Base-by-base conservation (phyloP, 202 grass and related monocot genomes). In the Zizania palustris region DNA sequence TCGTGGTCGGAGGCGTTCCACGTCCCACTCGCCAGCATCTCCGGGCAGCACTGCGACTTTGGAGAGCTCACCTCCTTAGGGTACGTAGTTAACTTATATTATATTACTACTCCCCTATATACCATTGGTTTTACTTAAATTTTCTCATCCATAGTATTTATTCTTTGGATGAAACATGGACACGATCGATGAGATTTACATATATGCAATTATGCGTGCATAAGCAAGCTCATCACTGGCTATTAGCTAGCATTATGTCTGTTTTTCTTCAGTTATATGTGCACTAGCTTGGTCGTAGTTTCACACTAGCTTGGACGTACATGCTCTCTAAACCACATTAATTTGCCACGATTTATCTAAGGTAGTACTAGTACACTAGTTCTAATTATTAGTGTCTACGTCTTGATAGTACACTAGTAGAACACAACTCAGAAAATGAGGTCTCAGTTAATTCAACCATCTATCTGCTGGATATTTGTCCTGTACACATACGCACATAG, bases 1-100 rank as follows among this genome's bases (percentile, higher is more conserved):
- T 97, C 91, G 16, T 97, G 94, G 94, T 97, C 91, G 3, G 94
- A 97, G 79, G 91, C 94, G 1, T 97, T 91, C 88, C 94, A 97
- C 82, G 76, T 93, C 67, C 84, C 86, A 20, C 84, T 92, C 51
- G 86, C 69, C 33, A 85, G 73, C 64, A 87, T 93, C 73, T 76
- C 87, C 38, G 56, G 62, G 3, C 14, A 72, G 9, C 73, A 33
- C 72, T 90, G 83, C 73, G 62, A 83, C 81, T 79, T 78, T 77
- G 84, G 84, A 40, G 78, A 93, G 36, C 78, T 83, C 73, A 44
- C 2, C 73, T 74, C 45, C 28, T 28, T 28, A 28, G 28, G 28
- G 28, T 28, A 28, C 28, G 28, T n/a, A n/a, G n/a, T n/a, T n/a
- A n/a, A n/a, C n/a, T n/a, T n/a, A n/a, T n/a, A n/a, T n/a, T n/a